Percentiles rank a stretch among this genome's conserved stretches.
Conservation (phyloP, 2,329 filamentous ascomycete species). For the Botrytis deweyae region DNA sequence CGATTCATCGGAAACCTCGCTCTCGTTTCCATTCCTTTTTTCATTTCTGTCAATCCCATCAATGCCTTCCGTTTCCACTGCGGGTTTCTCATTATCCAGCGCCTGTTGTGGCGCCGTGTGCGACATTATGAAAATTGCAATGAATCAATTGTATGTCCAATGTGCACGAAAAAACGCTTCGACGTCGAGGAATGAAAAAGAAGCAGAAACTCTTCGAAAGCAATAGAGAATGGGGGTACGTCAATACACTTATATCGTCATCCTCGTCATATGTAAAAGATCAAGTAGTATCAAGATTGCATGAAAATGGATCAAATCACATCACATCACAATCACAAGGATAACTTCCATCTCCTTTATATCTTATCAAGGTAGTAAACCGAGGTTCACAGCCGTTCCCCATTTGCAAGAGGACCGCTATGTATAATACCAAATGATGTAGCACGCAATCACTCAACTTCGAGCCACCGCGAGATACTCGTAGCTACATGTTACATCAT, state of each 20-base stretch:
- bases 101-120: not conserved
- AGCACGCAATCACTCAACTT: not conserved
- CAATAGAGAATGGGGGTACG: not conserved
- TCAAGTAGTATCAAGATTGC: not conserved
- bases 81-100: not conserved
- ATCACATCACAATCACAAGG: not conserved
- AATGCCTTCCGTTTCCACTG: not conserved
- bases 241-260: not conserved
- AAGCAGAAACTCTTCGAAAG: too few species aligned
- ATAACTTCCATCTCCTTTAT: not conserved
- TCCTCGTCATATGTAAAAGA: not conserved
- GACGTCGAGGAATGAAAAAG: not conserved
- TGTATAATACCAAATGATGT: not conserved
- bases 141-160: not conserved
- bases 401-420: not conserved
- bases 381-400: not conserved
- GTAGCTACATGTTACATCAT: not conserved
- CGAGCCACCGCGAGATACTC: not conserved
- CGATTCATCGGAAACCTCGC: slow-evolving; percentile 25
- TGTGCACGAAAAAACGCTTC: not conserved
- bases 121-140: not conserved
- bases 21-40: slow-evolving; percentile 13
- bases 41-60: not conserved
- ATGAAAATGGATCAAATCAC: slow-evolving; percentile 5
- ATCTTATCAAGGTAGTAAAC: not conserved